phyloP scores from a whole-genome alignment of 2,329 filamentous ascomycete genomes.

The Teratosphaeria gauchensis region DNA sequence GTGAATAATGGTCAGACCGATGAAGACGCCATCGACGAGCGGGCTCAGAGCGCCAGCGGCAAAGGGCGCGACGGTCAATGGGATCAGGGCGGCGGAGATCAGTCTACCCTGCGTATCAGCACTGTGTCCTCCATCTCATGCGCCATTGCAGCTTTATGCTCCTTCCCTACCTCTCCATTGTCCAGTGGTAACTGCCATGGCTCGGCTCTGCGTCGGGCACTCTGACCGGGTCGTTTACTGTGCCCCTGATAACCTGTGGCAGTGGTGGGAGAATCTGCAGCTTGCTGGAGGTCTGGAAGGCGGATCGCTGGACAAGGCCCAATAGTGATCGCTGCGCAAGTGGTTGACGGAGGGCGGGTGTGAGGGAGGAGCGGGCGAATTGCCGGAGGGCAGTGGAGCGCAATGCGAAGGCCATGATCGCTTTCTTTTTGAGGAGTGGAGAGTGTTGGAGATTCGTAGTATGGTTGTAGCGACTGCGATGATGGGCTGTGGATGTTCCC shows the following conservation, averaged over 20 bases:
- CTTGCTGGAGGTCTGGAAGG: conserved; percentile 77
- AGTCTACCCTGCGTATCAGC: conserved; percentile 40
- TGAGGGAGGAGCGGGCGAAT: conserved; percentile 25
- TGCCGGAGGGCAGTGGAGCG: conserved; percentile 36
- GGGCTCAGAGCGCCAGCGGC: conserved; percentile 87
- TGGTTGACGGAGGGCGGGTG: conserved; percentile 25
- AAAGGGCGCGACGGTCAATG: conserved; percentile 83
- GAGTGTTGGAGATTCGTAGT: neutral
- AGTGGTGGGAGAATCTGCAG: conserved; percentile 70
- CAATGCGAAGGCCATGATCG: conserved; percentile 43
- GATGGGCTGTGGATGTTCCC: neutral
- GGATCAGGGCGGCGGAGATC: conserved; percentile 70
- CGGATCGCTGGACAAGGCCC: conserved; percentile 45
- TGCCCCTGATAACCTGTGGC: conserved; percentile 44
- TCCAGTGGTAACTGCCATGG: conserved; percentile 98
- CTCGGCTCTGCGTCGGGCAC: conserved; percentile 62
- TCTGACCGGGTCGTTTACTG: conserved; percentile 78
- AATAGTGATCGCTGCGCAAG: conserved; percentile 29
- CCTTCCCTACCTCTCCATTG: conserved; percentile 61
- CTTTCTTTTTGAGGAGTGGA: neutral
- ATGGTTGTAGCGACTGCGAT: neutral
- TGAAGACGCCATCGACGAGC: conserved; percentile 73
- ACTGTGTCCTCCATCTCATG: neutral
- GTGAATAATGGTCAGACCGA: conserved; percentile 75
- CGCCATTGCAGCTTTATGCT: neutral